phyloP scores from a whole-genome alignment of 2,329 filamentous ascomycete species.

The Nemania diffusa region DNA sequence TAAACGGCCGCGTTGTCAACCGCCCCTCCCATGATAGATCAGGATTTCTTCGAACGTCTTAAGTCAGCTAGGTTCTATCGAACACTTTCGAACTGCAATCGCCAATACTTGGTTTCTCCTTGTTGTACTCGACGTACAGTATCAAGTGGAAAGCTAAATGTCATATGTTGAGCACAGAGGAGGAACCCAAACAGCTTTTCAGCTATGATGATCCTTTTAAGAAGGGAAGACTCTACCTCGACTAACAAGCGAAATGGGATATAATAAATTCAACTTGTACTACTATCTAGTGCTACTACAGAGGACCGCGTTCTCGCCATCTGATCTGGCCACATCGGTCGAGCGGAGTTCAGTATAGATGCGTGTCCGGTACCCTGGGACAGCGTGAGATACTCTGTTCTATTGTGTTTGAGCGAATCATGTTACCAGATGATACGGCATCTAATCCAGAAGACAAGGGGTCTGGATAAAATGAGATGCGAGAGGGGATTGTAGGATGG shows the following conservation, averaged over 20 bases:
- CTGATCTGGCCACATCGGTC: slow-evolving; percentile 20
- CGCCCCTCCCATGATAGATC: slow-evolving; percentile 32
- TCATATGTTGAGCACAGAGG: background rate
- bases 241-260: background rate
- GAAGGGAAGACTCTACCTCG: background rate
- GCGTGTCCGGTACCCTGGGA: slow-evolving; percentile 21
- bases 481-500: slow-evolving; percentile 5
- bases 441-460: slow-evolving; percentile 26
- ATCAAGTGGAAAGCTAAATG: background rate
- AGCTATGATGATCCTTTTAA: background rate
- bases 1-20: slow-evolving; percentile 52
- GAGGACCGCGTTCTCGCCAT: slow-evolving; percentile 13
- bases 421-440: background rate
- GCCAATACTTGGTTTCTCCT: background rate
- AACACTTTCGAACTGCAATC: background rate
- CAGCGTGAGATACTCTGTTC: background rate
- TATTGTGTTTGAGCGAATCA: slow-evolving; percentile 21
- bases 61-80: background rate
- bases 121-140: background rate
- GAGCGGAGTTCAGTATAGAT: slow-evolving; percentile 15
- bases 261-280: background rate
- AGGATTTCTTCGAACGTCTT: background rate
- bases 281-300: background rate
- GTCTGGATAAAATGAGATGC: slow-evolving; percentile 37
- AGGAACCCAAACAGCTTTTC: background rate